These are phyloP conservation scores for Pyrus hybrid DNA, from an alignment of 331 rosid genomes.

Conservation along the genomic window DNA sequence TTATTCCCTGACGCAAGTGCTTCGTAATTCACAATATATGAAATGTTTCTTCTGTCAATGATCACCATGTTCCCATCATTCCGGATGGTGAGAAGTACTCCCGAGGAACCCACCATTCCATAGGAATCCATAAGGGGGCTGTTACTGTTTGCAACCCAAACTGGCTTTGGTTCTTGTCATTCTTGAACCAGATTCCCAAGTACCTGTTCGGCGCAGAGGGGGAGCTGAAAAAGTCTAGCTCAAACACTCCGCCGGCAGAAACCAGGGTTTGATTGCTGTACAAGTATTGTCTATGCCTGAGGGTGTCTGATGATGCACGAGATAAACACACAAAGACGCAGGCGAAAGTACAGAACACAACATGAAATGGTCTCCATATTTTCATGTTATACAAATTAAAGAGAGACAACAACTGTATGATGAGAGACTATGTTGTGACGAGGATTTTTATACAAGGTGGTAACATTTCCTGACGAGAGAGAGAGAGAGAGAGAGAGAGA, in stretches of 20 bases:
- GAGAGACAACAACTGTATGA: too few relatives aligned
- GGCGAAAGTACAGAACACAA: not conserved
- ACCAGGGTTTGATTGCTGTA: conserved; percentile 2
- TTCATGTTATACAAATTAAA: not conserved
- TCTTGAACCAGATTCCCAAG: conserved; percentile 27
- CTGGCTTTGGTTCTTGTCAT: conserved; percentile 15
- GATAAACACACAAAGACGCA: conserved; percentile 1
- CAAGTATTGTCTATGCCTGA: not conserved
- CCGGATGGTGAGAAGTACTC: not conserved
- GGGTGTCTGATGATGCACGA: conserved; percentile 12
- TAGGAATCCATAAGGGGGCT: not conserved
- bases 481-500: not conserved
- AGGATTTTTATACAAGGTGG: too few relatives aligned
- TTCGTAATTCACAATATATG: not conserved
- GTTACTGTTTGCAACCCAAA: conserved; percentile 22
- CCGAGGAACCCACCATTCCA: not conserved
- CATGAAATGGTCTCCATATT: not conserved
- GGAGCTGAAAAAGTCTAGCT: conserved; percentile 14
- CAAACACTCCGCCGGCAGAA: conserved; percentile 15
- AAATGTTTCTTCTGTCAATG: not conserved
- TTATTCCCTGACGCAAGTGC: not conserved
- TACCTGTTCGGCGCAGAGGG: not conserved
- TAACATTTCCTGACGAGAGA: too few relatives aligned
- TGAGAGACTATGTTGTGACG: too few relatives aligned
- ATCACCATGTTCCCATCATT: conserved; percentile 13